A percentile compares a stretch with the other conserved stretches of the same genome.
phyloP scores from a whole-genome alignment of 1,284 basidiomycete species.

The Apiotrichum gamsii region DNA sequence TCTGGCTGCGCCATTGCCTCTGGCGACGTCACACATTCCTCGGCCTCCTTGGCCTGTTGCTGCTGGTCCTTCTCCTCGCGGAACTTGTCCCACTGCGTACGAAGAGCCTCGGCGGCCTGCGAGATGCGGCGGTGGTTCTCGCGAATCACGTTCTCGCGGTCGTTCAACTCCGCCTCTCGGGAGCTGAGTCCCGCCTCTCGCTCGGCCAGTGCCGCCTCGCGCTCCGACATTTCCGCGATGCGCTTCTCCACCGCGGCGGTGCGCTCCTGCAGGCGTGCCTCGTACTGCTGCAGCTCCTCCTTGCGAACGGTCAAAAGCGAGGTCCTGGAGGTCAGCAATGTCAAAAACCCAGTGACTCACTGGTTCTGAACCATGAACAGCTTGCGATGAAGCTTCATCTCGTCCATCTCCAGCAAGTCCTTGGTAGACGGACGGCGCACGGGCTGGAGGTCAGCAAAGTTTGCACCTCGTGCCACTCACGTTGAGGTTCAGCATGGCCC shows the following conservation, averaged over 20 bases:
- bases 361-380: conserved; percentile 45
- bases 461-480: conserved; percentile 18
- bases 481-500: conserved; percentile 43
- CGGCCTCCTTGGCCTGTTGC: conserved; percentile 18
- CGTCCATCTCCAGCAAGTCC: conserved; percentile 44
- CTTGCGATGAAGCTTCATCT: conserved; percentile 46
- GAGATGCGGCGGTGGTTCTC: conserved; percentile 63
- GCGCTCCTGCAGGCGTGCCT: conserved; percentile 19
- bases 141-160: conserved; percentile 61
- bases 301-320: conserved; percentile 31
- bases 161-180: conserved; percentile 60
- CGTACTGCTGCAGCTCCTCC: conserved; percentile 55
- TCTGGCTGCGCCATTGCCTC: background rate
- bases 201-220: conserved; percentile 9
- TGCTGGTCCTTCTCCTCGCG: conserved; percentile 54
- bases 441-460: conserved; percentile 24
- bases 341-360: conserved; percentile 50
- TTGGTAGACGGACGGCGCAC: conserved; percentile 39
- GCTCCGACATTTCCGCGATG: conserved; percentile 28
- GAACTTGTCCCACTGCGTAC: conserved; percentile 51
- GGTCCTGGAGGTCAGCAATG: conserved; percentile 18
- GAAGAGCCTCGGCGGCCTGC: conserved; percentile 57
- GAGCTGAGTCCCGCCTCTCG: conserved; percentile 52
- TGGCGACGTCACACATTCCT: background rate
- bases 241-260: conserved; percentile 16